phyloP scores from a whole-genome alignment of 129 eudicot species.

The Kitagawia praeruptora region DNA sequence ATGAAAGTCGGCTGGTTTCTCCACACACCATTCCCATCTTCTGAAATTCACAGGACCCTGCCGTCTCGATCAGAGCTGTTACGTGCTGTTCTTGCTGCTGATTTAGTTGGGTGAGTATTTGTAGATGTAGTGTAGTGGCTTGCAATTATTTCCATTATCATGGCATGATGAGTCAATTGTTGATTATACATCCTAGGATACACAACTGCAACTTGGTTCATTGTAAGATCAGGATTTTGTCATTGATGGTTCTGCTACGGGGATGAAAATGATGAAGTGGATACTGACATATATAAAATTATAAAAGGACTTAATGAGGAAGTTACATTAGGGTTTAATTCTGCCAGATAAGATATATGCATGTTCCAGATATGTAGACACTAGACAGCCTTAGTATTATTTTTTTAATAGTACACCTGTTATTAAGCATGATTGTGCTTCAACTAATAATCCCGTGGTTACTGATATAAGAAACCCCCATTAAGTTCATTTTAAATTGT shows the following conservation, averaged over 20 bases:
- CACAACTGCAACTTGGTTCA: background rate
- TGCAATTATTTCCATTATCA: background rate
- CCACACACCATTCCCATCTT: slow-evolving; percentile 94
- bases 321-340: background rate
- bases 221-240: background rate
- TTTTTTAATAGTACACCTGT: background rate
- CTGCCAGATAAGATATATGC: background rate
- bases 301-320: background rate
- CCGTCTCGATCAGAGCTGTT: slow-evolving; percentile 91
- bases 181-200: background rate
- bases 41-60: slow-evolving; percentile 93
- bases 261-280: background rate
- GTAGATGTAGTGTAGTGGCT: background rate
- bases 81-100: slow-evolving; percentile 93
- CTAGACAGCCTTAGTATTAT: background rate
- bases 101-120: slow-evolving; percentile 75
- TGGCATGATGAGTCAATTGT: background rate
- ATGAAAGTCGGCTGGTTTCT: slow-evolving; percentile 95
- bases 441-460: background rate
- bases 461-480: background rate
- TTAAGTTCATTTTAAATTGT: background rate
- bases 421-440: background rate
- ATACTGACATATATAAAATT: background rate
- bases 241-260: background rate
- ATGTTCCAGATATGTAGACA: background rate